Conservation (phyloP, 192 early-diverging fungal species). For the Umbelopsis vinacea region DNA sequence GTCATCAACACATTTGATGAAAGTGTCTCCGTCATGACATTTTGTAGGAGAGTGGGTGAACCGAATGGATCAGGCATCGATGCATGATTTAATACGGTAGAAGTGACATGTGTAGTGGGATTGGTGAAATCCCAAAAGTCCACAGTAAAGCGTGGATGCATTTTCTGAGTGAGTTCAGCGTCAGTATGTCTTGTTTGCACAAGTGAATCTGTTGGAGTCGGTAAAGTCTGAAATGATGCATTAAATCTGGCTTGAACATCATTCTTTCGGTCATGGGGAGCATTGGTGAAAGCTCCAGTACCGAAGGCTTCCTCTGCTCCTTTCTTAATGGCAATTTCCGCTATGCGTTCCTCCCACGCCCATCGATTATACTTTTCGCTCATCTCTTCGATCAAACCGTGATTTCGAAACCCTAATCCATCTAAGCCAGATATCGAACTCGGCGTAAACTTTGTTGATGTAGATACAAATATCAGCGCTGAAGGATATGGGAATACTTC, state of each 20-base stretch:
- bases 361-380: constrained; percentile 36
- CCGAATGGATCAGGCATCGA: constrained; percentile 23
- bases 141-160: not conserved
- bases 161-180: too few species aligned
- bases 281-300: not conserved
- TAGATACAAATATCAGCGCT: constrained; percentile 26
- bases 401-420: constrained; percentile 26
- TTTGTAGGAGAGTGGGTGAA: constrained; percentile 14
- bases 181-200: not conserved
- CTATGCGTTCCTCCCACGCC: constrained; percentile 30
- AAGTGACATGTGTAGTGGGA: constrained; percentile 21
- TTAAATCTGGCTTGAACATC: not conserved
- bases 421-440: constrained; percentile 33
- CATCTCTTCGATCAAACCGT: constrained; percentile 35
- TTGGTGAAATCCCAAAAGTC: constrained; percentile 34
- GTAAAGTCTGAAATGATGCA: constrained; percentile 1
- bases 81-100: constrained; percentile 24
- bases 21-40: constrained; percentile 1
- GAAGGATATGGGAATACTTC: constrained; percentile 32
- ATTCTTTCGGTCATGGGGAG: not conserved
- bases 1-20: not conserved
- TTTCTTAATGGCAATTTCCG: constrained; percentile 2
- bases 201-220: not conserved
- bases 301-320: constrained; percentile 15
- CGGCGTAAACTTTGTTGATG: constrained; percentile 24